A percentile compares a stretch with the other conserved stretches of the same genome.
phyloP scores from a whole-genome alignment of 495 filamentous ascomycete genomes.

The Daldinia bambusicola region DNA sequence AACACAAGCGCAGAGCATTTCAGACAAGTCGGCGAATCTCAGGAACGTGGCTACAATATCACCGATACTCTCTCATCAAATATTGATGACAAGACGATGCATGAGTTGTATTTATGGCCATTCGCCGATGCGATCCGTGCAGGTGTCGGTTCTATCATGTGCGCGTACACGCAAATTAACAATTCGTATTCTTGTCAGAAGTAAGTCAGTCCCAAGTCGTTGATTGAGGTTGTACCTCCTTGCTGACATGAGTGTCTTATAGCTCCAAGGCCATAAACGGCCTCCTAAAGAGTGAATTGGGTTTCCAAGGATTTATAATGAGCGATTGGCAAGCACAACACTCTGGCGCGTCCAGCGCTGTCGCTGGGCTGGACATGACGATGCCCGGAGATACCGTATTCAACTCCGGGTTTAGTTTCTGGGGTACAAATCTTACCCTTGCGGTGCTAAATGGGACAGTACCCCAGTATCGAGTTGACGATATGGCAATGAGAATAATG shows the following conservation, averaged over 20 bases:
- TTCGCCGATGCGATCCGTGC: constrained; percentile 57
- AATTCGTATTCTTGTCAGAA: constrained; percentile 88
- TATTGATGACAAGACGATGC: constrained; percentile 92
- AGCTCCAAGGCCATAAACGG: constrained; percentile 78
- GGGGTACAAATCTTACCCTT: constrained; percentile 85
- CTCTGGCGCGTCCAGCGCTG: constrained; percentile 77
- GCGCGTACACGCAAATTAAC: constrained; percentile 92
- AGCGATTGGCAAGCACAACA: constrained; percentile 92
- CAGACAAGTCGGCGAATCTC: constrained; percentile 74
- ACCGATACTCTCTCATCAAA: constrained; percentile 77
- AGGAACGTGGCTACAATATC: constrained; percentile 71
- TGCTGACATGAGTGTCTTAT: constrained; percentile 63
- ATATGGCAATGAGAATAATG: constrained; percentile 94
- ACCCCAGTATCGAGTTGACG: constrained; percentile 90
- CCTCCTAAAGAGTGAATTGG: constrained; percentile 88
- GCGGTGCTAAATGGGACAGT: constrained; percentile 90
- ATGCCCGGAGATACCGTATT: constrained; percentile 92
- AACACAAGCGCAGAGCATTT: constrained; percentile 71
- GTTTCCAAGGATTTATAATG: constrained; percentile 95
- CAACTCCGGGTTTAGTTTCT: constrained; percentile 77
- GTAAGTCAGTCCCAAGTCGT: constrained; percentile 24
- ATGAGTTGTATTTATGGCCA: constrained; percentile 90
- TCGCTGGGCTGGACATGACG: constrained; percentile 92
- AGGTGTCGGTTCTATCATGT: constrained; percentile 90
- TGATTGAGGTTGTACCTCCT: constrained; percentile 47